Evolutionary conservation across 2,329 filamentous ascomycete genomes (phyloP).

Genomic region (Ambrosiella xylebori): DNA sequence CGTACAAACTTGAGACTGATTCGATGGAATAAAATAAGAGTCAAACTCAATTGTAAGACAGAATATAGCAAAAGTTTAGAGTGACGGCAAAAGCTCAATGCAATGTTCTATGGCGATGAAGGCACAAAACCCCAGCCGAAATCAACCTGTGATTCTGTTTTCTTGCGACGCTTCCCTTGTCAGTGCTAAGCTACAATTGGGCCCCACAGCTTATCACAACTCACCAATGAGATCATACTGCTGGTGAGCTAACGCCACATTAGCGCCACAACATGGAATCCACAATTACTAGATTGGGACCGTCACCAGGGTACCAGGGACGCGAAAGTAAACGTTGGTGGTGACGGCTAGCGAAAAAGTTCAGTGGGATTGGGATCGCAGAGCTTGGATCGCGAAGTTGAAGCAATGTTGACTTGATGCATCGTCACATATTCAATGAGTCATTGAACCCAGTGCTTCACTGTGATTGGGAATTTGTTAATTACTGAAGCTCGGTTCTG

Average conservation of each 20-base stretch:
- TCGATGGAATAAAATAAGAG: background rate
- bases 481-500: background rate
- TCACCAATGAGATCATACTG: background rate
- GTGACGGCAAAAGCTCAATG: no score
- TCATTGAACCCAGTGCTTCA: background rate
- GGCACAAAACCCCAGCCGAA: no score
- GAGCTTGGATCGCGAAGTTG: conserved; percentile 4
- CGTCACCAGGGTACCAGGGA: background rate
- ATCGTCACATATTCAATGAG: background rate
- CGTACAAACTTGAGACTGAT: background rate
- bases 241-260: conserved; percentile 10
- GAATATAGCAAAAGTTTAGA: no score
- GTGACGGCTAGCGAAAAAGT: conserved; percentile 3
- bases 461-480: background rate
- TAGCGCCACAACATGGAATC: background rate
- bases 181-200: background rate
- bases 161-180: background rate
- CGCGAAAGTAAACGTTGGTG: conserved; percentile 5
- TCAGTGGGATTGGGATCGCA: background rate
- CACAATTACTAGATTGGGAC: background rate
- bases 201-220: background rate
- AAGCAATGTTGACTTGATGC: background rate
- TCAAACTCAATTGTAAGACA: no score
- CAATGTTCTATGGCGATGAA: no score
- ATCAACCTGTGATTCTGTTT: no score